Evolutionary conservation across 495 filamentous ascomycete genomes (phyloP).

Genomic region (Apodospora peruviana): DNA sequence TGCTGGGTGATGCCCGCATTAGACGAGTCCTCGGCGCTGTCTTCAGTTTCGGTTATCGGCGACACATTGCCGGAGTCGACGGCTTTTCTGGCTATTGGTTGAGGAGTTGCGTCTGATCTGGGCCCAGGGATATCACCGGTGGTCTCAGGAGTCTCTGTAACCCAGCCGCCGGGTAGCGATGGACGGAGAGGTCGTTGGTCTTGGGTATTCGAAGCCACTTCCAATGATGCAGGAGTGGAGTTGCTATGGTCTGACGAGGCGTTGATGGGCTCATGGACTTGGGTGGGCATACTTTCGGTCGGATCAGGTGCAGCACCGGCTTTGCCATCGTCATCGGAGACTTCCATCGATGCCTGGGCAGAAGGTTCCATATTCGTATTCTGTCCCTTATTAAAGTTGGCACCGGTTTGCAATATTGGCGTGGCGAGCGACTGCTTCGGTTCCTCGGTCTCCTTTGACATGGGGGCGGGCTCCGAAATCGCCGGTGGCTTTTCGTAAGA

Average conservation of each 20-base stretch:
- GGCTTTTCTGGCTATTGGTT: constrained; percentile 2
- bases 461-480: too few species aligned
- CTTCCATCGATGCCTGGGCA: too few species aligned
- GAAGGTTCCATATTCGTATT: too few species aligned
- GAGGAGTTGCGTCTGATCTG: constrained; percentile 5
- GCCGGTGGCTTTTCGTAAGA: background rate
- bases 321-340: too few species aligned
- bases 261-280: background rate
- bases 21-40: background rate
- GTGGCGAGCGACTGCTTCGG: too few species aligned
- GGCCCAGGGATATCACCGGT: constrained; percentile 20
- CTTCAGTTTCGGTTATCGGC: constrained; percentile 16
- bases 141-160: constrained; percentile 47
- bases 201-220: constrained; percentile 15
- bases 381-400: too few species aligned
- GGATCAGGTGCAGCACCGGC: too few species aligned
- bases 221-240: constrained; percentile 9
- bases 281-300: too few species aligned
- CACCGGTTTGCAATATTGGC: too few species aligned
- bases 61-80: constrained; percentile 11
- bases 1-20: background rate
- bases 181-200: constrained; percentile 46
- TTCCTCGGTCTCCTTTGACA: too few species aligned
- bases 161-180: constrained; percentile 60
- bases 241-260: constrained; percentile 9